Base-by-base conservation (phyloP, 352 stramenopile species). In the Hyaloperonospora arabidopsidis region DNA sequence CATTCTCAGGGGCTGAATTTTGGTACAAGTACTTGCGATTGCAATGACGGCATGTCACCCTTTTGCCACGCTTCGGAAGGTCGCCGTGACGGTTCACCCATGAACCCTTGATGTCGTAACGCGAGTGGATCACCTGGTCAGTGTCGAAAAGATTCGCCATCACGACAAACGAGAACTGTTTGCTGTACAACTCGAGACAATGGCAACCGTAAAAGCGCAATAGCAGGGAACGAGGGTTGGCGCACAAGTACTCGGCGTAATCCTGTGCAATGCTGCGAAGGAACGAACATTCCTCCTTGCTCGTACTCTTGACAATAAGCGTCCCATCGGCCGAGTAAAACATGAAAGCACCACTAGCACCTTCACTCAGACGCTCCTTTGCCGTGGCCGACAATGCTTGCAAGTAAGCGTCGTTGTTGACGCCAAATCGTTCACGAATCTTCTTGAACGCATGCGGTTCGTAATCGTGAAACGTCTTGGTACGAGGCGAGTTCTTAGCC, bases 121-220 rank as follows among this genome's bases (percentile, higher is more conserved):
- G 76, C 23, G 69, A 86, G 63, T 97, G 84, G 59, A 96, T 93
- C 13, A 85, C 58, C 45, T 92, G 79, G 7, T 91, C 72, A 5
- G 84, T 94, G 61, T 95, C 83, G 43, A 97, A 96, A 21, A 97
- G 59, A 62, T 97, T 97, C 25, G 81, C 84, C 87, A 97, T 97
- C 25, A 97, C 87, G 10, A 97, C 82, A 40, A 97, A 97, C 23
- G 72, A 92, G 29, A 96, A 95, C 63, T 91, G 74, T 52, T 94
- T 88, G n/a, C 87, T 83, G 58, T 96, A 96, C 38, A 97, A 56
- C 52, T 91, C 75, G 35, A 97, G 67, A 38, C 82, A 89, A 55
- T 97, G 88, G 47, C 86, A 95, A 5, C 89, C 89, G 51, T 95
- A 95, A 32, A 96, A 96, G 35, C 89, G 86, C 28, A 87, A 88